Evolutionary conservation across 2,329 filamentous ascomycete genomes (phyloP).

Genomic region (Penicillium sp.): DNA sequence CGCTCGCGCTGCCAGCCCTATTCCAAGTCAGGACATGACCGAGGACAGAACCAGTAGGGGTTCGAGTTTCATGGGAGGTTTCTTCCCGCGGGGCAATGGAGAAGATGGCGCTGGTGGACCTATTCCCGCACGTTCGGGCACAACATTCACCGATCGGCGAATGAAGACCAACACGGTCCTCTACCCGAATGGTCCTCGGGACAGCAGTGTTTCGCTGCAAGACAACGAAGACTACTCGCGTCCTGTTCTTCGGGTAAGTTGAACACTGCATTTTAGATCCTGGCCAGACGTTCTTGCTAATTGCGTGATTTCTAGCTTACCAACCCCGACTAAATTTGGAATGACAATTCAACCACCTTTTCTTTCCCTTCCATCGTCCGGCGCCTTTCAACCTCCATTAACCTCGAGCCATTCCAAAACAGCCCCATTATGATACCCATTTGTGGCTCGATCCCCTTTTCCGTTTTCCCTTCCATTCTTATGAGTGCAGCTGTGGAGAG

Average conservation of each 20-base stretch:
- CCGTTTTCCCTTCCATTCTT: conserved; percentile 21
- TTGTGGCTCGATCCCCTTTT: conserved; percentile 24
- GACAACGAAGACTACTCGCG: conserved; percentile 50
- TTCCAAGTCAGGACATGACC: conserved; percentile 29
- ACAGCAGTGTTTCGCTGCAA: conserved; percentile 46
- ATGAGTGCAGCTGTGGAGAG: conserved; percentile 5
- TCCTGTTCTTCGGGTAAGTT: conserved; percentile 42
- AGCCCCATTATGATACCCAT: conserved; percentile 41
- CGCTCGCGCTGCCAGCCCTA: conserved; percentile 26
- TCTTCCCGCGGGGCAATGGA: conserved; percentile 27
- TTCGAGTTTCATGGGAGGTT: conserved; percentile 33
- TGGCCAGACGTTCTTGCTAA: conserved; percentile 12
- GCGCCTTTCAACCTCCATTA: conserved; percentile 20
- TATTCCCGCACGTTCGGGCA: conserved; percentile 19
- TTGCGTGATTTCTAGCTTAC: conserved; percentile 23
- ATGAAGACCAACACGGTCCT: conserved; percentile 43
- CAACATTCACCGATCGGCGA: conserved; percentile 43
- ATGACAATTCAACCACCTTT: conserved; percentile 11
- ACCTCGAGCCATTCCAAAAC: conserved; percentile 29
- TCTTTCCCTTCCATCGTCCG: conserved; percentile 6
- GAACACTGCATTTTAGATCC: background rate
- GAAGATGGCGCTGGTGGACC: conserved; percentile 8
- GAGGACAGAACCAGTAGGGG: conserved; percentile 33
- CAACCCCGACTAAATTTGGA: conserved; percentile 32
- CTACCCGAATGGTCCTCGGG: conserved; percentile 40